phyloP scores from a whole-genome alignment of 2,329 filamentous ascomycete genomes.

The Phialophora macrospora region DNA sequence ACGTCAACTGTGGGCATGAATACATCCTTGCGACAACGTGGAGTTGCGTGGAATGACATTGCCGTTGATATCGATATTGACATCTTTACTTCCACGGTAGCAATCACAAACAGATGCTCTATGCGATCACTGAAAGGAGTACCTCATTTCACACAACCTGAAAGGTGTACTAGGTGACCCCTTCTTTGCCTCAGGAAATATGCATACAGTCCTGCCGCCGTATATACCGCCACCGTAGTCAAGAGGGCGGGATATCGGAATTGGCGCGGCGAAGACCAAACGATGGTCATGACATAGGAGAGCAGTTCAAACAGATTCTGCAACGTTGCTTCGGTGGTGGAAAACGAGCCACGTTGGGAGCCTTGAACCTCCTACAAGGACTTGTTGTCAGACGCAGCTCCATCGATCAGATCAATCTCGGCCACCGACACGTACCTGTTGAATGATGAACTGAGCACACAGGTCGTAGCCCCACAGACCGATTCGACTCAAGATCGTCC shows the following conservation, averaged over 20 bases:
- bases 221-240: conserved; percentile 59
- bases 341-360: conserved; percentile 67
- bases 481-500: conserved; percentile 61
- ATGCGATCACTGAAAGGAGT: neutral
- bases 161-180: conserved; percentile 64
- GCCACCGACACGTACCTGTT: conserved; percentile 41
- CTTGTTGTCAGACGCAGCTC: neutral
- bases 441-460: conserved; percentile 64
- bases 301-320: conserved; percentile 74
- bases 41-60: neutral
- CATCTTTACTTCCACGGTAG: neutral
- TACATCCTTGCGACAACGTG: neutral
- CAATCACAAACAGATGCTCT: neutral
- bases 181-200: conserved; percentile 59
- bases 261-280: conserved; percentile 66
- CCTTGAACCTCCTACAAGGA: conserved; percentile 34
- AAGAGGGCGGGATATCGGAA: conserved; percentile 68
- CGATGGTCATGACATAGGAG: conserved; percentile 68
- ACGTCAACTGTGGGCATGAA: no score
- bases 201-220: conserved; percentile 48
- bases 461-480: conserved; percentile 68
- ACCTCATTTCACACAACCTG: conserved; percentile 36
- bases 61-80: no score
- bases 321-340: conserved; percentile 67
- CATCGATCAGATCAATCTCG: no score